Percentiles rank a stretch among this genome's conserved stretches.
These are phyloP conservation scores for Evansstolkia leycettana DNA, from an alignment of 495 filamentous ascomycete genomes.

Conservation along the genomic window DNA sequence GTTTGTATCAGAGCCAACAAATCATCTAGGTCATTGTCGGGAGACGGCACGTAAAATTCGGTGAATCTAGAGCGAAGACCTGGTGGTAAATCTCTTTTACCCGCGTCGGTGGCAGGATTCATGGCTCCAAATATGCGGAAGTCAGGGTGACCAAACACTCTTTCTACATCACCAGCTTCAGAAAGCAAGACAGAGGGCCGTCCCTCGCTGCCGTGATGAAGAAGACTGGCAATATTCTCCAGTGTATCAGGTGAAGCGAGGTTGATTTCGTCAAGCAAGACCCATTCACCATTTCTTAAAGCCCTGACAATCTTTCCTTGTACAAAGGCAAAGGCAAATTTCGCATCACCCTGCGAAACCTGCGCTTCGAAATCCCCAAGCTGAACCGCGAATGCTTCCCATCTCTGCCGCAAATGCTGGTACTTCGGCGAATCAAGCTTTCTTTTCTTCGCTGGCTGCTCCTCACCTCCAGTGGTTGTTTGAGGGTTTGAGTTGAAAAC, in stretches of 20 bases:
- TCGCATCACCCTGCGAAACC: constrained; percentile 60
- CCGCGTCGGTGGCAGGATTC: constrained; percentile 97
- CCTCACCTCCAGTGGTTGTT: constrained; percentile 27
- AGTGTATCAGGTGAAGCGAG: constrained; percentile 87
- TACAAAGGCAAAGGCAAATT: constrained; percentile 89
- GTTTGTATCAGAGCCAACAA: constrained; percentile 71
- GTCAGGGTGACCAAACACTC: constrained; percentile 77
- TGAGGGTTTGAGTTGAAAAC: constrained; percentile 39
- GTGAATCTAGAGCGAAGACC: constrained; percentile 82
- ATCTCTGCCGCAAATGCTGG: constrained; percentile 55
- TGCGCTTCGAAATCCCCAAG: constrained; percentile 74
- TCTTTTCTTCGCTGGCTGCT: constrained; percentile 67
- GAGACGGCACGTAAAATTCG: constrained; percentile 82
- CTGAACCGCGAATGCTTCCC: constrained; percentile 66
- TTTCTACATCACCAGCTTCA: constrained; percentile 82
- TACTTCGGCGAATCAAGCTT: constrained; percentile 62
- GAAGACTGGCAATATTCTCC: constrained; percentile 80
- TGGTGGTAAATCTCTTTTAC: constrained; percentile 82
- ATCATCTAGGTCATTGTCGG: constrained; percentile 74
- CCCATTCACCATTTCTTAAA: constrained; percentile 89
- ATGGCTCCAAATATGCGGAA: constrained; percentile 97
- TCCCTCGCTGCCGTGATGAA: constrained; percentile 52
- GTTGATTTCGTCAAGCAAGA: constrained; percentile 97
- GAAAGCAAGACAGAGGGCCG: constrained; percentile 74
- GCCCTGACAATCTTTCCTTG: constrained; percentile 93